Percentiles rank a stretch among this genome's conserved stretches.
These are phyloP conservation scores for Phytophthora chlamydospora DNA, from an alignment of 352 stramenopile species.

Conservation along the genomic window DNA sequence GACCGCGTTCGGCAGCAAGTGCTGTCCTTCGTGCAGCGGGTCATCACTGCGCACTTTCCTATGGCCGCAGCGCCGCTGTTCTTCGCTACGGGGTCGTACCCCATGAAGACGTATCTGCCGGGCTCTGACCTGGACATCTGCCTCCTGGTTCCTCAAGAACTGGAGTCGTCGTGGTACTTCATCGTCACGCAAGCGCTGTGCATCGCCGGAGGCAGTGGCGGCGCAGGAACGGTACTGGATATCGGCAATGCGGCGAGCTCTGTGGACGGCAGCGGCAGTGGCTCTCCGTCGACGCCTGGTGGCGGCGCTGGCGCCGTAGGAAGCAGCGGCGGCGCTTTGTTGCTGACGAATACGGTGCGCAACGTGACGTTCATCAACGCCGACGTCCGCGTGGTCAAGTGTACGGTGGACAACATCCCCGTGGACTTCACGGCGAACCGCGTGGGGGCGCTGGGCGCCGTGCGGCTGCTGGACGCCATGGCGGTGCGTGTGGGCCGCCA, in stretches of 20 bases:
- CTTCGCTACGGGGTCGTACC: constrained; percentile 84
- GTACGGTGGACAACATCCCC: constrained; percentile 90
- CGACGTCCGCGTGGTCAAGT: constrained; percentile 90
- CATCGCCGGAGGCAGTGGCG: constrained; percentile 54
- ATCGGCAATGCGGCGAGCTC: constrained; percentile 16
- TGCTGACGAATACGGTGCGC: constrained; percentile 70
- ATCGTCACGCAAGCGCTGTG: constrained; percentile 85
- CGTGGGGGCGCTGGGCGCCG: constrained; percentile 74
- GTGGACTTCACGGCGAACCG: constrained; percentile 91
- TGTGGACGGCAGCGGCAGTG: constrained; percentile 28
- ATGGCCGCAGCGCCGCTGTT: constrained; percentile 53
- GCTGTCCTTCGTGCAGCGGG: constrained; percentile 65
- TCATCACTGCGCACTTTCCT: constrained; percentile 65
- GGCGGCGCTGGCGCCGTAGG: constrained; percentile 3
- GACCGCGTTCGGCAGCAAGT: constrained; percentile 70
- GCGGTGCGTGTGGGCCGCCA: constrained; percentile 73
- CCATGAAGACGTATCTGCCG: constrained; percentile 92
- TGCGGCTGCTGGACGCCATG: constrained; percentile 88
- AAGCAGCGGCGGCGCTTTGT: constrained; percentile 13
- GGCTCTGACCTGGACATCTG: constrained; percentile 88
- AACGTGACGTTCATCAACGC: constrained; percentile 93
- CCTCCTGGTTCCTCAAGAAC: constrained; percentile 74
- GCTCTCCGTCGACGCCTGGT: constrained; percentile 21
- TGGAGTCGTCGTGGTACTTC: constrained; percentile 89
- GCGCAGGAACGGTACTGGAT: constrained; percentile 38